Evolutionary conservation across 2,329 filamentous ascomycete species (phyloP).

Genomic region (Aspergillus japonicus): DNA sequence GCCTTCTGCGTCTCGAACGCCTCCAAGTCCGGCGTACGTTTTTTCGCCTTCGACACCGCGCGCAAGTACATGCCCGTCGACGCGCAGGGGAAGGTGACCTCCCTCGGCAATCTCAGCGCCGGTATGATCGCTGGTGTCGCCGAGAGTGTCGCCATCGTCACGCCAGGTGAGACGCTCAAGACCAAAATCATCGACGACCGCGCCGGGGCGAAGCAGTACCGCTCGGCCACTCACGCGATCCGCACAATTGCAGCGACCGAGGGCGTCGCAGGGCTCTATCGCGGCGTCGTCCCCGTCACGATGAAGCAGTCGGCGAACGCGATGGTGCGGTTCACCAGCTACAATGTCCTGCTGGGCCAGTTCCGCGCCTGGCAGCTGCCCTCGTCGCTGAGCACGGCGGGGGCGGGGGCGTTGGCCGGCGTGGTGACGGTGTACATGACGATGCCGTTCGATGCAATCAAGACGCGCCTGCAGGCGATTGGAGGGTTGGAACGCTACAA

Average conservation of each 20-base stretch:
- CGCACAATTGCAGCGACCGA: conserved; percentile 50
- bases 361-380: conserved; percentile 46
- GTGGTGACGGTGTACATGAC: conserved; percentile 46
- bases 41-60: conserved; percentile 18
- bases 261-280: conserved; percentile 55
- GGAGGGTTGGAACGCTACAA: conserved; percentile 52
- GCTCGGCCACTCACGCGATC: conserved; percentile 51
- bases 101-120: conserved; percentile 55
- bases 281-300: conserved; percentile 59
- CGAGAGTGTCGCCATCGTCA: conserved; percentile 60
- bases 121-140: conserved; percentile 63
- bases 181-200: conserved; percentile 63
- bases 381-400: conserved; percentile 58
- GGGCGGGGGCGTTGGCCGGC: conserved; percentile 59
- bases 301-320: conserved; percentile 52
- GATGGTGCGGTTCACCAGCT: conserved; percentile 58
- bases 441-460: conserved; percentile 47
- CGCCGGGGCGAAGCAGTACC: conserved; percentile 46
- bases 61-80: conserved; percentile 14
- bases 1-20: conserved; percentile 20
- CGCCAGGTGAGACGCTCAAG: conserved; percentile 65
- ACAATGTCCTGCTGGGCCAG: too few relatives aligned
- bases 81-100: conserved; percentile 40
- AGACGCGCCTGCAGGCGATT: conserved; percentile 49
- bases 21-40: conserved; percentile 19